phyloP scores from a whole-genome alignment of 2,329 filamentous ascomycete genomes.

The Pestalotiopsis sp. region DNA sequence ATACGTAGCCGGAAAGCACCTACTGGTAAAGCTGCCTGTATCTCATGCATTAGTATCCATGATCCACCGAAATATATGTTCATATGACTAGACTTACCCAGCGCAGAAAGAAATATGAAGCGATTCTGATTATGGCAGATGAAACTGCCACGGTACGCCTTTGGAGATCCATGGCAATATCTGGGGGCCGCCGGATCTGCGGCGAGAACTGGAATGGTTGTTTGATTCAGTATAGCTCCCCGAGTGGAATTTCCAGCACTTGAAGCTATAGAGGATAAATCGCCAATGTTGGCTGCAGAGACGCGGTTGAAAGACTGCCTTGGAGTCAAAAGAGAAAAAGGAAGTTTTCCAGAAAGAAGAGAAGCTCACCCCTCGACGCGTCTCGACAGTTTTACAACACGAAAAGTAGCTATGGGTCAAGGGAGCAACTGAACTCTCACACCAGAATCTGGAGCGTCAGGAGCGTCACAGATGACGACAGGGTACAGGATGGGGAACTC shows the following conservation, averaged over 20 bases:
- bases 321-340: background rate
- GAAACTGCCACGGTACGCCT: constrained; percentile 5
- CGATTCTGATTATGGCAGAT: constrained; percentile 15
- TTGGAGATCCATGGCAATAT: constrained; percentile 12
- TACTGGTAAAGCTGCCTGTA: constrained; percentile 32
- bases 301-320: background rate
- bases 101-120: constrained; percentile 17
- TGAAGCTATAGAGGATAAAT: background rate
- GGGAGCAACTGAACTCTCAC: background rate
- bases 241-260: background rate
- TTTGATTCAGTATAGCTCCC: background rate
- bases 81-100: constrained; percentile 14
- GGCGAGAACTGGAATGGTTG: background rate
- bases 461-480: constrained; percentile 13
- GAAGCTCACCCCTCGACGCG: background rate
- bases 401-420: background rate
- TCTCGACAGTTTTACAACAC: background rate
- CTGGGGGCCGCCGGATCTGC: background rate
- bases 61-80: background rate
- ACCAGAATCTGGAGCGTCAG: constrained; percentile 1
- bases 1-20: background rate
- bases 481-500: constrained; percentile 9
- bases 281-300: too few species aligned
- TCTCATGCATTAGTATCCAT: constrained; percentile 19
- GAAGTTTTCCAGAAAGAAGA: background rate